Evolutionary conservation across 306 rosid genomes (phyloP).

Genomic region (Hippophae tibetana): DNA sequence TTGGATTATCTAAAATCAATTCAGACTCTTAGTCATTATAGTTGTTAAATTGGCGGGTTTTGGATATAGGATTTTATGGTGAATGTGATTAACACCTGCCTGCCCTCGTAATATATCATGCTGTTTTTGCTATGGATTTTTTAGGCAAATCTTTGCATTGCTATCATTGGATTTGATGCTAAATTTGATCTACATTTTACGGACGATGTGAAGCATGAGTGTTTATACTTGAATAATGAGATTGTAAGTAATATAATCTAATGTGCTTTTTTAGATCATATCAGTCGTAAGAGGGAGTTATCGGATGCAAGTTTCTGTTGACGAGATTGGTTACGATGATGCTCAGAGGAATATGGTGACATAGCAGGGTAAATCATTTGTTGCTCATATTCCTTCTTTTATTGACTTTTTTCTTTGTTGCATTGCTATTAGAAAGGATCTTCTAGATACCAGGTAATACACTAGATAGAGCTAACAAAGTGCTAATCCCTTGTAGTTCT

Average conservation of each 20-base stretch:
- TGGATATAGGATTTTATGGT: constrained; percentile 17
- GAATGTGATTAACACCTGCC: constrained; percentile 3
- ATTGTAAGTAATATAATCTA: constrained; percentile 33
- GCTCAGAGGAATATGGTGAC: constrained; percentile 39
- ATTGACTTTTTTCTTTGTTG: neutral
- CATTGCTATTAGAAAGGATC: neutral
- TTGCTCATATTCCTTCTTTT: neutral
- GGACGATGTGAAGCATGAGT: neutral
- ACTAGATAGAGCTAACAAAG: too few species aligned
- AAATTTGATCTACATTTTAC: neutral
- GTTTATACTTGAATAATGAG: constrained; percentile 12
- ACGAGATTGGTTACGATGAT: constrained; percentile 29
- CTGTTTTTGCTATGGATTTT: neutral
- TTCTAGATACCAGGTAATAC: too few species aligned
- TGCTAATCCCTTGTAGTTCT: too few species aligned
- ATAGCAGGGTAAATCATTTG: constrained; percentile 27
- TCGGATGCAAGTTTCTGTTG: constrained; percentile 33
- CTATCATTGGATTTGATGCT: neutral
- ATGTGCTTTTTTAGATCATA: constrained; percentile 36
- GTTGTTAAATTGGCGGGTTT: constrained; percentile 27
- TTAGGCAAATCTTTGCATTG: neutral
- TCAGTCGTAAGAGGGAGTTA: constrained; percentile 43
- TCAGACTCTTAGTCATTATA: constrained; percentile 22
- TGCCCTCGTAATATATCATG: neutral
- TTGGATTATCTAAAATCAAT: constrained; percentile 9